Evolutionary conservation across 169 alveolate genomes (phyloP).

Genomic region (Cystoisospora suis): DNA sequence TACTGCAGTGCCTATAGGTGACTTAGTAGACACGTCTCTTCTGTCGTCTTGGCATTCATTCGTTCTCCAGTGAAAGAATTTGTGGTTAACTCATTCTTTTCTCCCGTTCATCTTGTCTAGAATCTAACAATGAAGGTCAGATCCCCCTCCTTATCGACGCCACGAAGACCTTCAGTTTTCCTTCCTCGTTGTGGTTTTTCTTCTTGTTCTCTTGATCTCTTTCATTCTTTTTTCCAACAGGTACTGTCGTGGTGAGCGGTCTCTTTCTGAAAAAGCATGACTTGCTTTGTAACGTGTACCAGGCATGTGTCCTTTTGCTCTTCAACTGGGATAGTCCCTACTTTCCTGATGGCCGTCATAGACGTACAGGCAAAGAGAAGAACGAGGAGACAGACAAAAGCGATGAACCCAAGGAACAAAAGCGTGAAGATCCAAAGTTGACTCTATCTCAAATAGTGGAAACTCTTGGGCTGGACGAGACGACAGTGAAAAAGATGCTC

Average conservation of each 20-base stretch:
- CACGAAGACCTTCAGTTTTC: no score
- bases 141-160: no score
- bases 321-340: constrained; percentile 68
- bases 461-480: constrained; percentile 57
- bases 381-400: not conserved
- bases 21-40: no score
- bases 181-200: no score
- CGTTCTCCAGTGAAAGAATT: no score
- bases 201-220: not conserved
- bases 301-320: constrained; percentile 78
- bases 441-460: constrained; percentile 42
- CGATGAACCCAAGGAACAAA: not conserved
- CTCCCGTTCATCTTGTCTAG: no score
- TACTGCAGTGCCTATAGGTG: no score
- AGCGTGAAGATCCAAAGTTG: constrained; percentile 26
- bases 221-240: constrained; percentile 16
- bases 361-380: constrained; percentile 13
- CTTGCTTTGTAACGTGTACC: constrained; percentile 74
- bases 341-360: not conserved
- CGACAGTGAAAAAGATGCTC: constrained; percentile 64
- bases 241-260: constrained; percentile 65
- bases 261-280: constrained; percentile 67
- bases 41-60: no score
- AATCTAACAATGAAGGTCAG: no score
- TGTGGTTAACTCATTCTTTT: no score